phyloP scores from a whole-genome alignment of 2,329 filamentous ascomycete genomes.

The Hypoxylon sp. region DNA sequence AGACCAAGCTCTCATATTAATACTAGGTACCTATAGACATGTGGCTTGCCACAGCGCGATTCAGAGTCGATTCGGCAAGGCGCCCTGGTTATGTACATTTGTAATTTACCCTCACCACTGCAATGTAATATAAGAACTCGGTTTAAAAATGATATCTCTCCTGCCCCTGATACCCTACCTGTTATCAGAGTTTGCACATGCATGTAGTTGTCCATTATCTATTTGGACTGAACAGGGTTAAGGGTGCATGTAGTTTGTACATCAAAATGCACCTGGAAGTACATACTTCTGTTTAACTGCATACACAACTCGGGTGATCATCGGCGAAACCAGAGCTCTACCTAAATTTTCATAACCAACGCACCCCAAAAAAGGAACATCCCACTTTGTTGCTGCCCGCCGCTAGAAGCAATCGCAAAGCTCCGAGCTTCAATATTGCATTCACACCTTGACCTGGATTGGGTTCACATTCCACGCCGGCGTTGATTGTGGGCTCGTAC shows the following conservation, averaged over 20 bases:
- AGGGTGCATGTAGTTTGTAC: background rate
- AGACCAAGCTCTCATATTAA: background rate
- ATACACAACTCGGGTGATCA: conserved; percentile 24
- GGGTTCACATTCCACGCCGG: conserved; percentile 3
- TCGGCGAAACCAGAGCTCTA: conserved; percentile 33
- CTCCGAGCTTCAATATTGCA: conserved; percentile 34
- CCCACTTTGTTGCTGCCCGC: conserved; percentile 26
- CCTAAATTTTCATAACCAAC: conserved; percentile 27
- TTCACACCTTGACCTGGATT: background rate
- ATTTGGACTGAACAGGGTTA: background rate
- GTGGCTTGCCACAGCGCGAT: background rate
- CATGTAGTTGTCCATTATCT: too few relatives aligned
- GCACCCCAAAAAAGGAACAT: conserved; percentile 25
- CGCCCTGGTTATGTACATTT: background rate
- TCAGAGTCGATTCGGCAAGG: background rate
- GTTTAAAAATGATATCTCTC: background rate
- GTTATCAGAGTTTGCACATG: background rate
- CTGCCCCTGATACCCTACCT: background rate
- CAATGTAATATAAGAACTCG: conserved; percentile 19
- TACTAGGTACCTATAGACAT: background rate
- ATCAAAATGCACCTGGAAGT: background rate
- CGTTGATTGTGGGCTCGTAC: background rate
- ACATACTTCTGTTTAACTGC: conserved; percentile 1
- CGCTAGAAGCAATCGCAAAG: conserved; percentile 37
- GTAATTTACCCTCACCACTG: conserved; percentile 22